Conservation (phyloP, 2,329 filamentous ascomycete species). For the Sporothrix variecibatus region DNA sequence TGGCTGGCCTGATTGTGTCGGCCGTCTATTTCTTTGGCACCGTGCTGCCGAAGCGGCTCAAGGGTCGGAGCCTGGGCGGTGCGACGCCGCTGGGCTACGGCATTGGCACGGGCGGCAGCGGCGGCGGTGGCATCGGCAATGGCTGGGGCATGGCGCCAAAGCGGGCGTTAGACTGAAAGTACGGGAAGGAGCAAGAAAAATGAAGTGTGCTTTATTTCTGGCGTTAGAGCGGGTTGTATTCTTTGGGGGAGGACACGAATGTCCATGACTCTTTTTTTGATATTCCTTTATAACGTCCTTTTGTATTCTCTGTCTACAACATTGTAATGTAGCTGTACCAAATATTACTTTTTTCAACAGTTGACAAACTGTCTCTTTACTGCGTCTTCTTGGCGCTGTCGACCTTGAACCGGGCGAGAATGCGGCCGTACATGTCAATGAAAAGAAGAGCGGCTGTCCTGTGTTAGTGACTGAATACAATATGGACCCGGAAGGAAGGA, state of each 20-base stretch:
- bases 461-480: background rate
- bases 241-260: background rate
- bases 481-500: background rate
- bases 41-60: slow-evolving; percentile 57
- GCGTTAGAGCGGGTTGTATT: slow-evolving; percentile 7
- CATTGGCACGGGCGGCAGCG: slow-evolving; percentile 42
- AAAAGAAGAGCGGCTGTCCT: slow-evolving; percentile 51
- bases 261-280: background rate
- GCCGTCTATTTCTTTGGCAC: slow-evolving; percentile 63
- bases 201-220: background rate
- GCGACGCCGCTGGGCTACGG: slow-evolving; percentile 61
- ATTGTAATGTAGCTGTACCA: background rate
- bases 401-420: slow-evolving; percentile 47
- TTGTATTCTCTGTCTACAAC: background rate
- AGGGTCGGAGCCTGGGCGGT: slow-evolving; percentile 54
- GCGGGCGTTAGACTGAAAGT: slow-evolving; percentile 42
- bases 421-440: slow-evolving; percentile 56
- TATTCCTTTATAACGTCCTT: background rate
- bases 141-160: slow-evolving; percentile 60
- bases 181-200: background rate
- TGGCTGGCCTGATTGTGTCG: slow-evolving; percentile 55
- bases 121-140: slow-evolving; percentile 53
- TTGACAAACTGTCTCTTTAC: too few relatives aligned
- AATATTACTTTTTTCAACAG: background rate
- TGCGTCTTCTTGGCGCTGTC: slow-evolving; percentile 47